These are phyloP conservation scores for Brassica balearica DNA, from an alignment of 441 rosid genomes.

Conservation along the genomic window DNA sequence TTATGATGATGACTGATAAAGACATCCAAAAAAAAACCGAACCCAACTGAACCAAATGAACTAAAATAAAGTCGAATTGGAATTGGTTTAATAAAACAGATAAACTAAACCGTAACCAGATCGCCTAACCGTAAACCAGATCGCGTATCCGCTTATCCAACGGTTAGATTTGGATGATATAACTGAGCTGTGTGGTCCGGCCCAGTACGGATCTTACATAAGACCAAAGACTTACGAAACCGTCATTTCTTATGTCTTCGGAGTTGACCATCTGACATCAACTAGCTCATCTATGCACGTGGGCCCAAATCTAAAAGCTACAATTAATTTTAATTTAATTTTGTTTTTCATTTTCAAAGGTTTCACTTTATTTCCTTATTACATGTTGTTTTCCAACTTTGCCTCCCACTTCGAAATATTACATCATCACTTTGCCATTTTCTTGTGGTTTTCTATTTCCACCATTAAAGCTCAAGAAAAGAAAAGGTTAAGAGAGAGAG, in stretches of 20 bases:
- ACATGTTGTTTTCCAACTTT: constrained; percentile 46
- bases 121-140: background rate
- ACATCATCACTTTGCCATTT: constrained; percentile 33
- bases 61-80: no score
- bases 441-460: constrained; percentile 38
- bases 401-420: constrained; percentile 50
- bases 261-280: constrained; percentile 59
- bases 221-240: constrained; percentile 37
- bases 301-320: constrained; percentile 39
- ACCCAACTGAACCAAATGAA: no score
- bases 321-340: background rate
- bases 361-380: constrained; percentile 12
- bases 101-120: background rate
- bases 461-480: constrained; percentile 41
- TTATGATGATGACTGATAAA: no score
- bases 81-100: no score
- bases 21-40: no score
- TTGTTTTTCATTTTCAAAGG: constrained; percentile 25
- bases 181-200: constrained; percentile 23
- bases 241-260: constrained; percentile 28
- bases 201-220: constrained; percentile 34
- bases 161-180: background rate
- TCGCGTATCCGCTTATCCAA: background rate
- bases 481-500: constrained; percentile 18
- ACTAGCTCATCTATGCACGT: constrained; percentile 55